These are phyloP conservation scores for Echites panduratus DNA, from an alignment of 257 asterid species.

Conservation along the genomic window DNA sequence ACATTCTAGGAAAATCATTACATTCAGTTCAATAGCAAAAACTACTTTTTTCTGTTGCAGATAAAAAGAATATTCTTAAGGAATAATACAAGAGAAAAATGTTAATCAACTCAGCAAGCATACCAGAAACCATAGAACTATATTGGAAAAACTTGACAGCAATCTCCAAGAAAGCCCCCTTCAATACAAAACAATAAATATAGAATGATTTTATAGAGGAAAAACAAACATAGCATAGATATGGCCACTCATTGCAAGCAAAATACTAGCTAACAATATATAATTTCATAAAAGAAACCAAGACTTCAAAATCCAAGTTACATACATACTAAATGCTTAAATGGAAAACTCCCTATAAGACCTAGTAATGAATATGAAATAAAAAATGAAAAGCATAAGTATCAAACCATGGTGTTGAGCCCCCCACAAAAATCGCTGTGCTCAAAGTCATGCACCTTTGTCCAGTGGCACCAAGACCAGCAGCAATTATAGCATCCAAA, in stretches of 20 bases:
- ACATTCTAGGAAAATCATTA: not conserved
- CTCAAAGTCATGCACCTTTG: constrained; percentile 36
- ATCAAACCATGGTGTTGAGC: constrained; percentile 36
- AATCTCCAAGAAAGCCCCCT: not conserved
- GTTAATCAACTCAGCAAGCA: too few species aligned
- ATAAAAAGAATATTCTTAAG: not conserved
- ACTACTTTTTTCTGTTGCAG: not conserved
- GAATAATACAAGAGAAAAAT: not conserved
- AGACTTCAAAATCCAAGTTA: not conserved
- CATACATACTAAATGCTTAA: not conserved
- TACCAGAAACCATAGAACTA: not conserved
- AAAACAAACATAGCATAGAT: not conserved
- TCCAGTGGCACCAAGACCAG: constrained; percentile 45
- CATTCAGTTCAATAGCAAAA: not conserved
- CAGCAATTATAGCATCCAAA: constrained; percentile 36
- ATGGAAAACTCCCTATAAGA: not conserved
- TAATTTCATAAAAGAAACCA: constrained; percentile 7
- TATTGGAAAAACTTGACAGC: not conserved
- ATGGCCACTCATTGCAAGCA: not conserved
- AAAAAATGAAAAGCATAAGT: not conserved
- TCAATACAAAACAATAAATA: too few species aligned
- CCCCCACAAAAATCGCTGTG: constrained; percentile 38
- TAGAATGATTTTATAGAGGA: not conserved
- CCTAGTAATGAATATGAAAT: not conserved
- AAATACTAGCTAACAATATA: not conserved